Evolutionary conservation across 2,329 filamentous ascomycete species (phyloP).

Genomic region (Alternaria rosae): DNA sequence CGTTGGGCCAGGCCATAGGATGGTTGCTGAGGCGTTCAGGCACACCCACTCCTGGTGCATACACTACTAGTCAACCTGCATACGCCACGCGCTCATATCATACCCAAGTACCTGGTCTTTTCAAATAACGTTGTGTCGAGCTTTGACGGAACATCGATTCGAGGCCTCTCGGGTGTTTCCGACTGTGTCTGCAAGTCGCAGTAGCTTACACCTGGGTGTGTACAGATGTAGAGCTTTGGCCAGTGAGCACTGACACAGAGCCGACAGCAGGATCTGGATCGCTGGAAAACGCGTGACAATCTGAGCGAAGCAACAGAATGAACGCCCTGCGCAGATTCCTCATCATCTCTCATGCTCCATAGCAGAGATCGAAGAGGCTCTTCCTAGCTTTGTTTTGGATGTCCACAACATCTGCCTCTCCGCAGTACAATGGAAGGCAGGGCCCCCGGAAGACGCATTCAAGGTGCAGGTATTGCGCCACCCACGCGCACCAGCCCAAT

Average conservation of each 20-base stretch:
- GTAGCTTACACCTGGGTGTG: background rate
- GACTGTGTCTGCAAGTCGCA: fast-evolving
- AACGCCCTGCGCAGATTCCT: fast-evolving
- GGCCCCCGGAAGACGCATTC: background rate
- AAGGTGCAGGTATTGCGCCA: background rate
- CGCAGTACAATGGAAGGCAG: background rate
- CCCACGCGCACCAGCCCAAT: background rate
- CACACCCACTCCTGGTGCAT: background rate
- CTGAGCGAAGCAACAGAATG: background rate
- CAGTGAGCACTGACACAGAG: background rate
- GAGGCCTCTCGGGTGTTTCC: background rate
- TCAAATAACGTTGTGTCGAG: background rate
- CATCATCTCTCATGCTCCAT: background rate
- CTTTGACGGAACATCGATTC: background rate
- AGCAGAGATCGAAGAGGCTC: background rate
- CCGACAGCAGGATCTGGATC: background rate
- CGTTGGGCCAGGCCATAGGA: too few relatives aligned
- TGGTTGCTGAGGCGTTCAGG: background rate
- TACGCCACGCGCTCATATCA: background rate
- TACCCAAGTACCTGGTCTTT: background rate
- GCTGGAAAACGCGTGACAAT: background rate
- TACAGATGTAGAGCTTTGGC: background rate
- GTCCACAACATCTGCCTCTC: background rate
- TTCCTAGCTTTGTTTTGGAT: fast-evolving
- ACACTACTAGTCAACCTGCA: background rate